phyloP scores from a whole-genome alignment of 768 basidiomycete genomes.

The Rossbeevera mucosa region DNA sequence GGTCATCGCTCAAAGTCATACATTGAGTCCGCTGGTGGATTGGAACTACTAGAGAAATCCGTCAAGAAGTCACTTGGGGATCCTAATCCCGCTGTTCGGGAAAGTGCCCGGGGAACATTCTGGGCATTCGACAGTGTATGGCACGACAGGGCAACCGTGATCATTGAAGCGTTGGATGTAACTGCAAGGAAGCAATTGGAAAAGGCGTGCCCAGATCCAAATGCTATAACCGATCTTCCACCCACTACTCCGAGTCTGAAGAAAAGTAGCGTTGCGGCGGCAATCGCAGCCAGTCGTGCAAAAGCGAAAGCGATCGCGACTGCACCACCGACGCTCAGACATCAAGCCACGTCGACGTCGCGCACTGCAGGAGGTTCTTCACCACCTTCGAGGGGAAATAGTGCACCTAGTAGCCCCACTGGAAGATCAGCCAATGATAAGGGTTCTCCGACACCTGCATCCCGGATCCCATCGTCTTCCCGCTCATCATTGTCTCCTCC shows the following conservation, averaged over 20 bases:
- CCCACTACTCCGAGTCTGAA: slow-evolving; percentile 58
- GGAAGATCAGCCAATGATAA: slow-evolving; percentile 39
- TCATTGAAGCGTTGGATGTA: slow-evolving; percentile 66
- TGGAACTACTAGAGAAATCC: slow-evolving; percentile 70
- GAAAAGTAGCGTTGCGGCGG: slow-evolving; percentile 79
- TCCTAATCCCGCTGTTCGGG: slow-evolving; percentile 73
- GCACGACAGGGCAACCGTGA: slow-evolving; percentile 58
- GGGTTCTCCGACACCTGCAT: slow-evolving; percentile 34
- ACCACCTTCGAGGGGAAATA: slow-evolving; percentile 37
- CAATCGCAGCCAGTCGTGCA: slow-evolving; percentile 85
- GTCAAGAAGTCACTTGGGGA: slow-evolving; percentile 74
- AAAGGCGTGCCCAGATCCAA: slow-evolving; percentile 70
- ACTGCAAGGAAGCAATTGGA: slow-evolving; percentile 78
- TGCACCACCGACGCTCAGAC: slow-evolving; percentile 73
- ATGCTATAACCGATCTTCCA: slow-evolving; percentile 35
- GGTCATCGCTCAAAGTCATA: slow-evolving; percentile 54
- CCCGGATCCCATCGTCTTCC: slow-evolving; percentile 47
- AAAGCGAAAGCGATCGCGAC: slow-evolving; percentile 82
- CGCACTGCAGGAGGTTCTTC: slow-evolving; percentile 46
- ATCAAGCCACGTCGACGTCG: slow-evolving; percentile 74
- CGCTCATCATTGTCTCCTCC: slow-evolving; percentile 47
- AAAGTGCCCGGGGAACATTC: slow-evolving; percentile 64
- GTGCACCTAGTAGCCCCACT: slow-evolving; percentile 40
- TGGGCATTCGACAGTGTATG: slow-evolving; percentile 80
- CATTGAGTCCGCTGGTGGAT: slow-evolving; percentile 65